Percentiles rank a stretch among this genome's conserved stretches.
These are phyloP conservation scores for Penicillium sp. DNA, from an alignment of 2,329 filamentous ascomycete genomes.

Conservation along the genomic window DNA sequence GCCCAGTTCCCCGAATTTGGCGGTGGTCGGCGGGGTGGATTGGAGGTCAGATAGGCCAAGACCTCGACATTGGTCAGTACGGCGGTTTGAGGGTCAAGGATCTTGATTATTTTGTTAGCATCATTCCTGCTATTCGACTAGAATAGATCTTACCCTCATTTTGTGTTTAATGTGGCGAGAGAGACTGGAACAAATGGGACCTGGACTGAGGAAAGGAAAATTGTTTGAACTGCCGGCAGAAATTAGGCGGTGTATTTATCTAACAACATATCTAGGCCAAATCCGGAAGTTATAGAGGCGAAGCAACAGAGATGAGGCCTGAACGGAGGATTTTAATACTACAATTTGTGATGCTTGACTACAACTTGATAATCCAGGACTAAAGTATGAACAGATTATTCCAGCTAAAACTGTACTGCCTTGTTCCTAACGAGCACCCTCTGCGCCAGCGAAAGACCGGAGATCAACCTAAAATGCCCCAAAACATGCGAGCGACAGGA, in stretches of 20 bases:
- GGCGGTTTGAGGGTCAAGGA: conserved; percentile 47
- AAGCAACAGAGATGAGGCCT: neutral
- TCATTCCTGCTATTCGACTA: neutral
- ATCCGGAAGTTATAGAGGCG: neutral
- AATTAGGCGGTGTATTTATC: conserved; percentile 16
- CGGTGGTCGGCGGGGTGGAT: conserved; percentile 42
- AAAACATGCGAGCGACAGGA: conserved; percentile 24
- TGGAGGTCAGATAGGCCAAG: conserved; percentile 40
- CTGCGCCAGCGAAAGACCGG: conserved; percentile 31
- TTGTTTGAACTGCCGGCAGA: conserved; percentile 24
- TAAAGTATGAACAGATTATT: conserved; percentile 29
- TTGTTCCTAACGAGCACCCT: conserved; percentile 35
- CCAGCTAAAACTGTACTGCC: conserved; percentile 29
- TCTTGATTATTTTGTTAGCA: conserved; percentile 24
- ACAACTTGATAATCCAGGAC: neutral
- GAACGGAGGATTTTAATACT: neutral
- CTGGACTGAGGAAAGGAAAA: conserved; percentile 17
- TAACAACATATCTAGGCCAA: neutral
- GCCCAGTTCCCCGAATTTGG: conserved; percentile 38
- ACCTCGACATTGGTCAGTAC: conserved; percentile 47
- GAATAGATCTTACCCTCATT: conserved; percentile 25
- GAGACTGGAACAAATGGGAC: neutral
- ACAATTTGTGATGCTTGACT: neutral
- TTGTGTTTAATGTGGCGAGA: conserved; percentile 8
- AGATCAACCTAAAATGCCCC: conserved; percentile 27